These are phyloP conservation scores for Neurospora tetraspora DNA, from an alignment of 495 filamentous ascomycete species.

Conservation along the genomic window DNA sequence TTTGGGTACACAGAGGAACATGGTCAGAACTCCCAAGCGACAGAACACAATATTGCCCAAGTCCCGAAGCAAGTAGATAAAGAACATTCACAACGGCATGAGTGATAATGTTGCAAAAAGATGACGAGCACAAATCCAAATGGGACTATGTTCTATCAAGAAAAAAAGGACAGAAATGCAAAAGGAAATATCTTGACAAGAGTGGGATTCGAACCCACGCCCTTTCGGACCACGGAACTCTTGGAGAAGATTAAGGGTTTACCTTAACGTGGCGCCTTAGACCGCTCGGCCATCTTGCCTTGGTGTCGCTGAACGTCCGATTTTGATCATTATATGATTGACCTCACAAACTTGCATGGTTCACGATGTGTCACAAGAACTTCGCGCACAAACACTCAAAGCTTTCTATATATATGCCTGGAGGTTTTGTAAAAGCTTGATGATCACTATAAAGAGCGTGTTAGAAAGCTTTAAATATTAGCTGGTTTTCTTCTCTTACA, in stretches of 20 bases:
- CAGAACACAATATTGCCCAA: not conserved
- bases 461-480: fast-evolving
- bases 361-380: not conserved
- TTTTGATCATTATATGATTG: fast-evolving
- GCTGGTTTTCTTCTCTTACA: not conserved
- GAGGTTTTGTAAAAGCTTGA: not conserved
- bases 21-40: not conserved
- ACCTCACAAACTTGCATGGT: not conserved
- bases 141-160: too few relatives aligned
- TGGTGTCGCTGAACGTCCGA: not conserved
- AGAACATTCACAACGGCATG: fast-evolving
- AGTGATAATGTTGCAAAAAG: not conserved
- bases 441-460: not conserved
- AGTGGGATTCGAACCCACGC: constrained; percentile 30
- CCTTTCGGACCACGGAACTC: constrained; percentile 21
- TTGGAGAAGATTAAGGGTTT: not conserved
- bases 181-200: constrained; percentile 8
- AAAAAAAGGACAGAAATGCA: fast-evolving
- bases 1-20: not conserved
- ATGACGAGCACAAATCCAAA: not conserved
- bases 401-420: not conserved
- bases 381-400: not conserved
- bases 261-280: not conserved
- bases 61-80: not conserved
- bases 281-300: not conserved